Base-by-base conservation (phyloP, 2,329 filamentous ascomycete species). In the Cytospora mali region DNA sequence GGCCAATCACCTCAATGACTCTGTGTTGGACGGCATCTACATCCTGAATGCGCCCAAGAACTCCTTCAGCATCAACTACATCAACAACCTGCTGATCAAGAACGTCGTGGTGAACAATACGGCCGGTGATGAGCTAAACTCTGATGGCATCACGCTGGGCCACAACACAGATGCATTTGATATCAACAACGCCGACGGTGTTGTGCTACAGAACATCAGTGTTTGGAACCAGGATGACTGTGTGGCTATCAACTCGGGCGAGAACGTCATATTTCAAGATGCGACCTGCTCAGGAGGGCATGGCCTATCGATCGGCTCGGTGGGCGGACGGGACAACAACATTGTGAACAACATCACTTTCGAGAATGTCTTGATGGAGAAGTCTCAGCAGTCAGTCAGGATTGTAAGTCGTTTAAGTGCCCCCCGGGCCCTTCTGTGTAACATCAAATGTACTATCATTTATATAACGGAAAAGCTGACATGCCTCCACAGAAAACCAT, bases 211-310 rank as follows among this genome's bases (percentile, higher is more conserved):
- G 57, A 78, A 79, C 49, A 81, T 81, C 28, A 77, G 74, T 60
- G 75, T 86, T 60, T 77, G 81, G 70, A 86, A 86, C 74, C 84
- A 86, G 72, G 84, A 87, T 64, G 84, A 86, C 69, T 87, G 84
- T 68, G 72, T 86, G 13, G 84, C 84, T 35, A 74, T 86, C 68
- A 86, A 86, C 75, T 84, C 81, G 2, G 83, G 84, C 61, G 66
- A 70, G 54, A 74, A 73, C 66, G 76, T 77, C 62, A 69, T 71
- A 16, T 77, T 81, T 68, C 73, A 73, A 4, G 75, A 75, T 48
- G 76, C 76, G 25, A 75, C 76, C 21, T 84, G 81, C 72, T 76
- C 75, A 2, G 80, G 81, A 25, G 81, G 82, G n/a, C 83, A 85
- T 70, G 84, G 84, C 57, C 74, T 88, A 21, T 83, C 80, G 61